Percentiles rank a stretch among this genome's conserved stretches.
Conservation (phyloP, 768 basidiomycete species). For the Russula abietina region DNA sequence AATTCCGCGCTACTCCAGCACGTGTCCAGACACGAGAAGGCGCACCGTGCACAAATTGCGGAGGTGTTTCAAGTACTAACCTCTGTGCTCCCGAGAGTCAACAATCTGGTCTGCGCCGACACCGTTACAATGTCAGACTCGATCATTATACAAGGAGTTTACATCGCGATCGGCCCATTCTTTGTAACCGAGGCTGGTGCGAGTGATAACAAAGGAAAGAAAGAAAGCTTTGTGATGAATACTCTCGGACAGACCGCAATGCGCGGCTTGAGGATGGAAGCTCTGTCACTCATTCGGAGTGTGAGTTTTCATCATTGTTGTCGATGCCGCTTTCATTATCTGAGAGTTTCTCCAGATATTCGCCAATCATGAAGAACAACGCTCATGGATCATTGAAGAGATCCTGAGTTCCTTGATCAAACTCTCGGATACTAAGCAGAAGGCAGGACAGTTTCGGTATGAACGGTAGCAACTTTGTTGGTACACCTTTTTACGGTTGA, state of each 20-base stretch:
- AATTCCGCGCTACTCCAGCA: conserved; percentile 47
- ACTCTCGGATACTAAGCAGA: conserved; percentile 83
- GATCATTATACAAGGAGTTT: conserved; percentile 88
- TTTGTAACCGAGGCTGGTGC: conserved; percentile 74
- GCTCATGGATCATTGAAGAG: conserved; percentile 98
- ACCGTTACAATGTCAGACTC: conserved; percentile 78
- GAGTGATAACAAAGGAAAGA: conserved; percentile 50
- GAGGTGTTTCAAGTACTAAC: conserved; percentile 72
- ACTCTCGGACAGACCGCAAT: conserved; percentile 75
- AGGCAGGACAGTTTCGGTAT: conserved; percentile 83
- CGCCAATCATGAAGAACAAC: conserved; percentile 82
- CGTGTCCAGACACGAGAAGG: conserved; percentile 38
- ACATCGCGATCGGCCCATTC: conserved; percentile 90
- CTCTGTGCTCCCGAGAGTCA: conserved; percentile 67
- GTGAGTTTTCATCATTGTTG: conserved; percentile 39
- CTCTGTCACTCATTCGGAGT: conserved; percentile 75
- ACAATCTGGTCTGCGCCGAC: conserved; percentile 65
- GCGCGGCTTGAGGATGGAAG: conserved; percentile 75
- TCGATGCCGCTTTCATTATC: conserved; percentile 4
- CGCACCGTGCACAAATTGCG: conserved; percentile 45
- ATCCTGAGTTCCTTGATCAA: conserved; percentile 87
- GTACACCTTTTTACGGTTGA: conserved; percentile 6
- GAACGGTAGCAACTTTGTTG: conserved; percentile 25
- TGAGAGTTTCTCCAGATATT: conserved; percentile 59
- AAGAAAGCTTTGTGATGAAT: conserved; percentile 50